Evolutionary conservation across 768 basidiomycete species (phyloP).

Genomic region (Termitomyces sp.): DNA sequence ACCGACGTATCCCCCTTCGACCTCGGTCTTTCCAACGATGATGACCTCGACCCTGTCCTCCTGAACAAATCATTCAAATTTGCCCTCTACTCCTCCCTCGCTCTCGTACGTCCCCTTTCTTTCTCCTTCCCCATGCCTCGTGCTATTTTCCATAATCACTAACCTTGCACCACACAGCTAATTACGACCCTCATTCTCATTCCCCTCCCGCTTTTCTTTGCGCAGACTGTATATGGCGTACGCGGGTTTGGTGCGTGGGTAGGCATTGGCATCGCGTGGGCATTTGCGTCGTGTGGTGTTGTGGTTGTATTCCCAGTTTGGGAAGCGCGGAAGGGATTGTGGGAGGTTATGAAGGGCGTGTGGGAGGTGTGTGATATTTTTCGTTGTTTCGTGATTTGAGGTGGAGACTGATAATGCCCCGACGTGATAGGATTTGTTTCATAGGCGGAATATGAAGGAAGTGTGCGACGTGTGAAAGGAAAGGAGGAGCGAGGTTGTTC

Average conservation of each 20-base stretch:
- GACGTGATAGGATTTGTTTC: neutral
- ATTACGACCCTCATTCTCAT: slow-evolving; percentile 67
- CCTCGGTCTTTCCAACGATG: slow-evolving; percentile 29
- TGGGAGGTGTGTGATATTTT: neutral
- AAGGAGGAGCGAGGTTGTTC: neutral
- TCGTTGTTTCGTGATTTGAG: neutral
- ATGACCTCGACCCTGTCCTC: slow-evolving; percentile 59
- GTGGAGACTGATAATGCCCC: neutral
- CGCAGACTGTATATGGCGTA: slow-evolving; percentile 67
- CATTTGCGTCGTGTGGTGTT: slow-evolving; percentile 66
- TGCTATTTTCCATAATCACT: neutral
- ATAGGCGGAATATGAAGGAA: neutral
- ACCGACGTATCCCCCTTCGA: neutral
- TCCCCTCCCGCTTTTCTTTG: slow-evolving; percentile 85
- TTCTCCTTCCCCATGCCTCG: neutral
- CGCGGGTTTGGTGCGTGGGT: slow-evolving; percentile 73
- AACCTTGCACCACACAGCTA: slow-evolving; percentile 31
- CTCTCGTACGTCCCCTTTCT: slow-evolving; percentile 42
- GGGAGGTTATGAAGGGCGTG: slow-evolving; percentile 33
- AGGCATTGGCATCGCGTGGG: slow-evolving; percentile 75
- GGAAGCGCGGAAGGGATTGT: slow-evolving; percentile 70
- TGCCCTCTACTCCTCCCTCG: slow-evolving; percentile 69
- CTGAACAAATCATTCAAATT: slow-evolving; percentile 76
- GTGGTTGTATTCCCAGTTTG: slow-evolving; percentile 85
- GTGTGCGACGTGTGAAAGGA: neutral